A percentile compares a stretch with the other conserved stretches of the same genome.
Conservation (phyloP, 176 grass and related monocot genomes). For the Carex cristatella region DNA sequence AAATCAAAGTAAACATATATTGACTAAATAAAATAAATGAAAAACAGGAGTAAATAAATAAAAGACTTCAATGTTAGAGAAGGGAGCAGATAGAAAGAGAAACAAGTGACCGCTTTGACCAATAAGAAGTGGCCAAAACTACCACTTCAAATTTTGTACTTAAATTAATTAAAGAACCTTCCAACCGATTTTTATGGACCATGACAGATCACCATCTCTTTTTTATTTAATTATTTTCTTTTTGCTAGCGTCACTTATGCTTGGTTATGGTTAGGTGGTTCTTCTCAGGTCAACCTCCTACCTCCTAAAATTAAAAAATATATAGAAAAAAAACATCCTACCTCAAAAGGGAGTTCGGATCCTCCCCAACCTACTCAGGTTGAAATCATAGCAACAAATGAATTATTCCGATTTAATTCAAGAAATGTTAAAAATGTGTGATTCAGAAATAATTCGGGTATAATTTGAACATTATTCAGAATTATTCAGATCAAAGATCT, state of each 20-base stretch:
- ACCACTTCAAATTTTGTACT: neutral
- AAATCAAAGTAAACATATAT: neutral
- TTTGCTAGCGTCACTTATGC: neutral
- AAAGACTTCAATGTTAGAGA: neutral
- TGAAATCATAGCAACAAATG: too few species aligned
- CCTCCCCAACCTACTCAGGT: neutral
- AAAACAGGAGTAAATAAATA: neutral
- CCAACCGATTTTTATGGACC: neutral
- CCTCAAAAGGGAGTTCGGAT: neutral
- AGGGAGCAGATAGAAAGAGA: neutral
- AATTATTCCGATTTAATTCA: too few species aligned
- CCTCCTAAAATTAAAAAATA: neutral
- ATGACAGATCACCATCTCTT: slow-evolving; percentile 1
- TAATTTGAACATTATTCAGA: too few species aligned
- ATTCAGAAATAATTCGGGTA: too few species aligned
- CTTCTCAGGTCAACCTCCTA: slow-evolving; percentile 18
- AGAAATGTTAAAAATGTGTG: too few species aligned
- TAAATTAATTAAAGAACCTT: slow-evolving; percentile 1
- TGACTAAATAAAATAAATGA: neutral
- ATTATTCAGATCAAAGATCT: too few species aligned
- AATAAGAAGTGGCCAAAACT: neutral
- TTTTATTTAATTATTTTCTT: neutral
- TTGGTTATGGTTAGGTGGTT: slow-evolving; percentile 8
- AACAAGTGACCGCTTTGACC: neutral
- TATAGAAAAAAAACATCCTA: too few species aligned